phyloP scores from a whole-genome alignment of 2,329 filamentous ascomycete genomes.

The Cryphonectria nitschkei region DNA sequence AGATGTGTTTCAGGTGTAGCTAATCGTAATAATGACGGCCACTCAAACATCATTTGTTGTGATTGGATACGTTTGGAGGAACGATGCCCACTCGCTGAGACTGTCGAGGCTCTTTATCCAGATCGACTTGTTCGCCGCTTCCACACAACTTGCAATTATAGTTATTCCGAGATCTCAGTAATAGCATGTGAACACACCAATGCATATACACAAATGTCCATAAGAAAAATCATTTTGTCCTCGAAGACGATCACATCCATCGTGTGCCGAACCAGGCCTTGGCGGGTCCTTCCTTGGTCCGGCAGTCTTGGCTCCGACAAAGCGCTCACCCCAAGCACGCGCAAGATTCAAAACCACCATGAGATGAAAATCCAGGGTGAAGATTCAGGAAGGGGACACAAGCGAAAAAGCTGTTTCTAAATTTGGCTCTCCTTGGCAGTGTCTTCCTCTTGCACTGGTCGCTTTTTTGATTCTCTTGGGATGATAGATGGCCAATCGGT shows the following conservation, averaged over 20 bases:
- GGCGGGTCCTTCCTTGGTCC: background rate
- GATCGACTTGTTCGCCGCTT: too few species aligned
- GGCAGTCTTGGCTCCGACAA: constrained; percentile 4
- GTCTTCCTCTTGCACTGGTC: background rate
- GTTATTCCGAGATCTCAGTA: too few species aligned
- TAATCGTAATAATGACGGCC: too few species aligned
- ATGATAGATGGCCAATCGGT: background rate
- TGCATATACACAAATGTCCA: background rate
- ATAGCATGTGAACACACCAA: background rate
- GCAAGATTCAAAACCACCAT: background rate
- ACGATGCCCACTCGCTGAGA: background rate
- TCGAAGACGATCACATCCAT: background rate
- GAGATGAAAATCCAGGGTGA: background rate
- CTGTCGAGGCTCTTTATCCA: background rate
- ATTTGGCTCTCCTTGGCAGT: background rate
- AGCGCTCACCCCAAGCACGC: background rate
- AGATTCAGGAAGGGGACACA: background rate
- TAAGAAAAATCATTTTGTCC: background rate
- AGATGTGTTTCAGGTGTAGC: background rate
- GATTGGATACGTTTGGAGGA: too few species aligned
- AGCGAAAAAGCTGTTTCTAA: background rate
- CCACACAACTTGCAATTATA: too few species aligned
- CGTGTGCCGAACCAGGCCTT: background rate
- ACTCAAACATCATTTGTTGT: too few species aligned
- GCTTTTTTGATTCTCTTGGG: background rate